Evolutionary conservation across 495 filamentous ascomycete species (phyloP).

Genomic region (Choiromyces venosus): DNA sequence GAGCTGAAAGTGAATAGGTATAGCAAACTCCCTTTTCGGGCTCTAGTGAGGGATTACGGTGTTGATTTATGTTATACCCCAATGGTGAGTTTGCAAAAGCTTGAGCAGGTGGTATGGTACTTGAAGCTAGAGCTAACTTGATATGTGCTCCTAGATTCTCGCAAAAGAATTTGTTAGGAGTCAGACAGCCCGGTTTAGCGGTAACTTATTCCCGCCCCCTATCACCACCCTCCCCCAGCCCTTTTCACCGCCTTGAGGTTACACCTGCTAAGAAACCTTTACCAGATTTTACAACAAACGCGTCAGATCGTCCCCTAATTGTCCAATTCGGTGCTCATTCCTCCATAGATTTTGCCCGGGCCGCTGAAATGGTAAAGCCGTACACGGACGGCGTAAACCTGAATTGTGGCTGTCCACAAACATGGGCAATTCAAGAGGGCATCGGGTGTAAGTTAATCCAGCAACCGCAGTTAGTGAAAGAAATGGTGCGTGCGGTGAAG

Average conservation of each 20-base stretch:
- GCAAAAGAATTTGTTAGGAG: constrained; percentile 65
- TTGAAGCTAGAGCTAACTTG: not conserved
- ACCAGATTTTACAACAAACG: constrained; percentile 46
- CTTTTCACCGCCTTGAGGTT: not conserved
- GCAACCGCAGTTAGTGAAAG: constrained; percentile 53
- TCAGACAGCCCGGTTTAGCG: constrained; percentile 55
- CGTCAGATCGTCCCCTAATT: constrained; percentile 50
- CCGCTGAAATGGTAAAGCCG: constrained; percentile 56
- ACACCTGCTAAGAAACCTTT: not conserved
- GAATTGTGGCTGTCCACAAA: constrained; percentile 66
- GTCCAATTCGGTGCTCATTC: constrained; percentile 59
- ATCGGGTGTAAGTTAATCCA: constrained; percentile 62
- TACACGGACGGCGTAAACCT: constrained; percentile 59
- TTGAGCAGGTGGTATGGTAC: not conserved
- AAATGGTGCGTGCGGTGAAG: constrained; percentile 54
- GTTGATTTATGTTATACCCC: constrained; percentile 63
- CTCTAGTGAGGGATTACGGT: constrained; percentile 55
- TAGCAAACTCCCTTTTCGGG: constrained; percentile 56
- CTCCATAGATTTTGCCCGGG: constrained; percentile 55
- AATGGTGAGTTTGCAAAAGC: constrained; percentile 46
- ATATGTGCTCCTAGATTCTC: constrained; percentile 47
- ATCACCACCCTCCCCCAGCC: constrained; percentile 2
- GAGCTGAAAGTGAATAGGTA: constrained; percentile 34
- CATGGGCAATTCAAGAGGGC: constrained; percentile 59
- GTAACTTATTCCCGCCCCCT: constrained; percentile 34